phyloP scores from a whole-genome alignment of 2,329 filamentous ascomycete genomes.

The Scytalidium sp. region DNA sequence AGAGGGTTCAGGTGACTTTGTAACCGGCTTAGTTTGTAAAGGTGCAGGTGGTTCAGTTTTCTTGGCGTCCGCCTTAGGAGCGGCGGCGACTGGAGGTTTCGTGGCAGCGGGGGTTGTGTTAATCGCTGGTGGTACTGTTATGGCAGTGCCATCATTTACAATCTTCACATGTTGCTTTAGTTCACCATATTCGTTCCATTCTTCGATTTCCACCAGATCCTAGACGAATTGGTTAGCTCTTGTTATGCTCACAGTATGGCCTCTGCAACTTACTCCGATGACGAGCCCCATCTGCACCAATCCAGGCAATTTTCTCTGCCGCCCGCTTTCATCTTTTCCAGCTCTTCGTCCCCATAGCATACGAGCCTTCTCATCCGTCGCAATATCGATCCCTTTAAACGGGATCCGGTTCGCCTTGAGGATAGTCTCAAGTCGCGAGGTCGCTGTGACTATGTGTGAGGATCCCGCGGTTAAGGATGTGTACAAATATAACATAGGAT shows the following conservation, averaged over 20 bases:
- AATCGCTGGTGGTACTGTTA: no score
- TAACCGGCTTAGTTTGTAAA: constrained; percentile 12
- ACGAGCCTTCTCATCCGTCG: constrained; percentile 83
- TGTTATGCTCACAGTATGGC: background rate
- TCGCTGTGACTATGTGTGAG: constrained; percentile 94
- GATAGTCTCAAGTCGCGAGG: constrained; percentile 93
- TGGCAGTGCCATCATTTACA: constrained; percentile 33
- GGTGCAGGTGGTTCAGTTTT: constrained; percentile 23
- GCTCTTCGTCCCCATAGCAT: constrained; percentile 85
- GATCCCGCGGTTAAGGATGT: constrained; percentile 94
- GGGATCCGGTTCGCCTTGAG: constrained; percentile 91
- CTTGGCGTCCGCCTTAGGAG: constrained; percentile 27
- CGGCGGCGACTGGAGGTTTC: constrained; percentile 18
- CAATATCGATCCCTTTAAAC: constrained; percentile 88
- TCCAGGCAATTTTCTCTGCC: constrained; percentile 75
- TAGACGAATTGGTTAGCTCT: constrained; percentile 34
- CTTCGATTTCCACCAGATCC: constrained; percentile 93
- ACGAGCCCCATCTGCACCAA: constrained; percentile 85
- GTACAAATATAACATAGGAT: constrained; percentile 85
- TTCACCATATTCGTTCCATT: constrained; percentile 99
- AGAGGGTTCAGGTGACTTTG: constrained; percentile 10
- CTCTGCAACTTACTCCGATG: constrained; percentile 66
- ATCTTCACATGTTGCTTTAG: constrained; percentile 80
- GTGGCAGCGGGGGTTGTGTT: constrained; percentile 21
- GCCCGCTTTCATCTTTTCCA: constrained; percentile 63